Conservation (phyloP, 169 alveolate genomes). For the Babesia caballi region DNA sequence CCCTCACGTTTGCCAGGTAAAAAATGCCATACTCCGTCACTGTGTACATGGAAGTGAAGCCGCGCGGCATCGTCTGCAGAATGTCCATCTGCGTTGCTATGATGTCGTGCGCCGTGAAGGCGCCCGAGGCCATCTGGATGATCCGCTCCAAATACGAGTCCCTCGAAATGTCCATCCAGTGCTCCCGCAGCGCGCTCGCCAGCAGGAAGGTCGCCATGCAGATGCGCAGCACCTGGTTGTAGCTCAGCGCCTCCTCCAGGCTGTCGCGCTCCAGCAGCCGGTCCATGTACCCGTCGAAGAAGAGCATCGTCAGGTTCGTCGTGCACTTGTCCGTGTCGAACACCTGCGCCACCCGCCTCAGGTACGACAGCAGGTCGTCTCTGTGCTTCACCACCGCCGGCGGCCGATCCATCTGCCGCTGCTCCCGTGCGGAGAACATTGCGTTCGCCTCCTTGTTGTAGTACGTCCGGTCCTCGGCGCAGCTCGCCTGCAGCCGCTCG, state of each 20-base stretch:
- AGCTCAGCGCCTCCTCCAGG: background rate
- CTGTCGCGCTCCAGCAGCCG: background rate
- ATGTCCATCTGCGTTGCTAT: conserved; percentile 49
- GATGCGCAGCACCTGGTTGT: conserved; percentile 31
- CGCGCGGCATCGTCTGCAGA: conserved; percentile 62
- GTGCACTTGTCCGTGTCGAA: conserved; percentile 63
- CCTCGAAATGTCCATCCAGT: conserved; percentile 59
- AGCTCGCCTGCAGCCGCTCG: conserved; percentile 15
- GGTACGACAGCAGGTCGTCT: conserved; percentile 22
- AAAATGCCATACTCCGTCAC: conserved; percentile 58
- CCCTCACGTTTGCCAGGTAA: conserved; percentile 40
- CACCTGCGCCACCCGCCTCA: conserved; percentile 19
- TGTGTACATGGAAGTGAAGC: conserved; percentile 58
- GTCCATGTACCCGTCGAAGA: conserved; percentile 43
- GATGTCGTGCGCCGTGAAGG: conserved; percentile 53
- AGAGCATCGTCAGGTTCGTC: conserved; percentile 36
- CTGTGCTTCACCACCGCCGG: conserved; percentile 9
- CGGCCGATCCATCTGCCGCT: conserved; percentile 22
- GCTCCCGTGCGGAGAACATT: conserved; percentile 26
- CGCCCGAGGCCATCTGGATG: conserved; percentile 19
- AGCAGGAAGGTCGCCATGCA: conserved; percentile 52
- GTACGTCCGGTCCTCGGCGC: conserved; percentile 42
- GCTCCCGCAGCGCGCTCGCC: conserved; percentile 61
- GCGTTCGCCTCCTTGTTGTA: conserved; percentile 19
- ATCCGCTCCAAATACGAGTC: conserved; percentile 56